These are phyloP conservation scores for Alloascoidea africana DNA, from an alignment of 805 yeast species.

Conservation along the genomic window DNA sequence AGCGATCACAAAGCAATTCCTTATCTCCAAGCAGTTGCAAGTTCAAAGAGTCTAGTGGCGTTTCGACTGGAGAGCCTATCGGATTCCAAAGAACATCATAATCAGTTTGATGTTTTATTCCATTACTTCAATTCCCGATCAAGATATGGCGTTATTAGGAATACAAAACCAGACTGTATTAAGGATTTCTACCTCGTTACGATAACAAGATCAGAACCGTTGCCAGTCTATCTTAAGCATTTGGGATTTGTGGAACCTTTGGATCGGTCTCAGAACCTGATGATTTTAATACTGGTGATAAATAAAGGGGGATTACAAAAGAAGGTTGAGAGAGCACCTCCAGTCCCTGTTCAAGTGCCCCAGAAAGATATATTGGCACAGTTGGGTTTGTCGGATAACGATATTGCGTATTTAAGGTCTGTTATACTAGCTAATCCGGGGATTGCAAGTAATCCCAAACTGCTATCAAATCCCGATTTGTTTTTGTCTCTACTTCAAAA, in stretches of 20 bases:
- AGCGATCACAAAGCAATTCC: conserved; percentile 26
- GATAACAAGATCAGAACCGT: conserved; percentile 6
- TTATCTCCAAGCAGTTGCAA: conserved; percentile 28
- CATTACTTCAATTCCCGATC: conserved; percentile 22
- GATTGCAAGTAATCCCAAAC: conserved; percentile 12
- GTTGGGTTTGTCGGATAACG: conserved; percentile 12
- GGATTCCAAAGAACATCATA: conserved; percentile 13
- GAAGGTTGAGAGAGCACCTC: neutral
- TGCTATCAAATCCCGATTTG: conserved; percentile 14
- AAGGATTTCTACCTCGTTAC: conserved; percentile 37
- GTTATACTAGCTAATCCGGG: conserved; percentile 13
- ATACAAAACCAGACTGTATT: conserved; percentile 25
- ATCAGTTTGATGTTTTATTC: conserved; percentile 14
- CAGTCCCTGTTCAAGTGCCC: conserved; percentile 1
- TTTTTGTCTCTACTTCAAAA: conserved; percentile 5
- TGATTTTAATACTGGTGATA: neutral
- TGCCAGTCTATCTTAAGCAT: neutral
- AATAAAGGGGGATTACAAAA: neutral
- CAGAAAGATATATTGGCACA: conserved; percentile 2
- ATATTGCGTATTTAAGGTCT: conserved; percentile 10
- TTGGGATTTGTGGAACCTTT: neutral
- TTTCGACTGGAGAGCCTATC: conserved; percentile 18
- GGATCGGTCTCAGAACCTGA: neutral
- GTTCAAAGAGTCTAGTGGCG: conserved; percentile 28
- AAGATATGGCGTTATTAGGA: conserved; percentile 36